Conservation (phyloP, 257 asterid species). For the Asclepias syriaca region DNA sequence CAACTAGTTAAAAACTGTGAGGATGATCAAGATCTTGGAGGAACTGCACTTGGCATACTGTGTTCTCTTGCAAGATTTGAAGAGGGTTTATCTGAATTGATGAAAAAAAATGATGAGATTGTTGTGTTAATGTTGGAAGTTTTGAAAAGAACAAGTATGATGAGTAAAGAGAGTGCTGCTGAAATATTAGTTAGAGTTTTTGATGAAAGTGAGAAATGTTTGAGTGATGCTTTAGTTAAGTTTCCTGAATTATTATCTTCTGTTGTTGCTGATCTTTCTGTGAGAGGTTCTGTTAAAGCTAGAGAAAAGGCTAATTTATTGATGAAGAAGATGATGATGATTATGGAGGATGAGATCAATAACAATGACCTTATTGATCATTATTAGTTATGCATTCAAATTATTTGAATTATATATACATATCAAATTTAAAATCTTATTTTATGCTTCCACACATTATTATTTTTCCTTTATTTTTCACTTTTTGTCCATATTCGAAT, state of each 20-base stretch:
- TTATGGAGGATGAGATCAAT: slow-evolving; percentile 36
- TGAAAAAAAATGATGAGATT: slow-evolving; percentile 34
- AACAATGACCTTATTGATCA: neutral
- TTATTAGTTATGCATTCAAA: too few relatives aligned
- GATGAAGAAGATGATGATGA: slow-evolving; percentile 61
- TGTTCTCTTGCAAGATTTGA: slow-evolving; percentile 63
- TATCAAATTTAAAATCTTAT: too few relatives aligned
- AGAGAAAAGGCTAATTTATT: slow-evolving; percentile 56
- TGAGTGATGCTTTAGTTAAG: slow-evolving; percentile 37
- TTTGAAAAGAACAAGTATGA: slow-evolving; percentile 47
- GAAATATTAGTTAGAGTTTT: slow-evolving; percentile 58
- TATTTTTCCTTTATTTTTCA: too few relatives aligned
- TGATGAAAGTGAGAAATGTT: slow-evolving; percentile 55
- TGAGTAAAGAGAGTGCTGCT: slow-evolving; percentile 67
- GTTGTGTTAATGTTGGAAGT: slow-evolving; percentile 40
- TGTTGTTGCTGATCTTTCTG: slow-evolving; percentile 63
- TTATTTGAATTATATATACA: too few relatives aligned
- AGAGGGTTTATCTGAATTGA: slow-evolving; percentile 56
- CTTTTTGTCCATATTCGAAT: too few relatives aligned
- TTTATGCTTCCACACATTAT: too few relatives aligned
- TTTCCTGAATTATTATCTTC: slow-evolving; percentile 51
- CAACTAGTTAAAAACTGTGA: slow-evolving; percentile 32
- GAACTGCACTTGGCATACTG: slow-evolving; percentile 47
- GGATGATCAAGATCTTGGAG: slow-evolving; percentile 48
- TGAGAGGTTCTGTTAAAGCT: slow-evolving; percentile 57